Evolutionary conservation across 2,329 filamentous ascomycete species (phyloP).

Genomic region (Blastomyces emzantsi): DNA sequence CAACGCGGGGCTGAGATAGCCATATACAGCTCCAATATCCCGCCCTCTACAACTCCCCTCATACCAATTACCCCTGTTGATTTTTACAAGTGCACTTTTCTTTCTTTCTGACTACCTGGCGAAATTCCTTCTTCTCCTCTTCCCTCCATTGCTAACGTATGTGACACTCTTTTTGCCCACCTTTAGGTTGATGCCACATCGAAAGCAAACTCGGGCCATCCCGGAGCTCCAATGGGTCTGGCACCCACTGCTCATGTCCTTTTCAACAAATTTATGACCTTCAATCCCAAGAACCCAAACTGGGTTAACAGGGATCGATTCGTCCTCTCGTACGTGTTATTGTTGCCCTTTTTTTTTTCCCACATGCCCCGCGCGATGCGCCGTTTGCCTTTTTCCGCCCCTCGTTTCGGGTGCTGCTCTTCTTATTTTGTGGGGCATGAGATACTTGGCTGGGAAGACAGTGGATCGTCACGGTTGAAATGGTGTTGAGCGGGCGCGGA

Average conservation of each 20-base stretch:
- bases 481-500: background rate
- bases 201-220: constrained; percentile 94
- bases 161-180: background rate
- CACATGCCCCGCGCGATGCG: background rate
- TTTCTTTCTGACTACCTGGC: background rate
- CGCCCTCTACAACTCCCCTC: background rate
- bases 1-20: background rate
- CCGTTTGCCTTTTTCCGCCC: background rate
- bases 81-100: background rate
- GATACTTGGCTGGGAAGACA: background rate
- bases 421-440: background rate
- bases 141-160: constrained; percentile 16
- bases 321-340: constrained; percentile 80
- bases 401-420: background rate
- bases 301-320: constrained; percentile 98
- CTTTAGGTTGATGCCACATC: constrained; percentile 89
- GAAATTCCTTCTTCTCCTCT: constrained; percentile 5
- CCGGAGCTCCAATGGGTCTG: constrained; percentile 96
- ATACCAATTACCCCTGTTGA: background rate
- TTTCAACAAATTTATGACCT: constrained; percentile 98
- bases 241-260: constrained; percentile 93
- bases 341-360: background rate
- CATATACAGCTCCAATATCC: background rate
- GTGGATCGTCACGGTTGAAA: background rate
- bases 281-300: constrained; percentile 98